phyloP scores from a whole-genome alignment of 2,329 filamentous ascomycete species.

The Trichoderma oligosporum region DNA sequence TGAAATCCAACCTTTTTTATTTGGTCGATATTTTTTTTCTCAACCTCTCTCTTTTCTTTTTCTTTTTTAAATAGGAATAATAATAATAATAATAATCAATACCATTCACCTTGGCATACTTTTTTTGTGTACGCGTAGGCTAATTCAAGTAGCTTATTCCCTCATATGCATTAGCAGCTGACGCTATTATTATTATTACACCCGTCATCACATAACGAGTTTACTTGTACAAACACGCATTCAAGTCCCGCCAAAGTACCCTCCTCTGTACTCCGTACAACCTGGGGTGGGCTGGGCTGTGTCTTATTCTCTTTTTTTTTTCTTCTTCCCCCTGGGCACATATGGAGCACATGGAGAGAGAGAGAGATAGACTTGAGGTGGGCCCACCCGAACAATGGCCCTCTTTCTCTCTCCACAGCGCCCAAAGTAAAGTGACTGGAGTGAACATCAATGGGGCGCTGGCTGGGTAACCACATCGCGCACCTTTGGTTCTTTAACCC shows the following conservation, averaged over 20 bases:
- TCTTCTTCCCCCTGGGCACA: not conserved
- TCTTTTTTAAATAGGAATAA: too few relatives aligned
- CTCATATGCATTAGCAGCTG: slow-evolving; percentile 7
- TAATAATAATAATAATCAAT: too few relatives aligned
- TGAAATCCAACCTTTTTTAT: slow-evolving; percentile 1
- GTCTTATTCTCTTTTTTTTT: not conserved
- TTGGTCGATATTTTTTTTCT: not conserved
- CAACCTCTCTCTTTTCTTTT: not conserved
- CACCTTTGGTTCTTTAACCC: not conserved
- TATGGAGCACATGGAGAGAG: slow-evolving; percentile 10
- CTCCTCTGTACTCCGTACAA: not conserved
- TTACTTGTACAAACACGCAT: not conserved
- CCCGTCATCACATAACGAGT: not conserved
- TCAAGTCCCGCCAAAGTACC: not conserved
- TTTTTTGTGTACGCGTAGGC: too few relatives aligned
- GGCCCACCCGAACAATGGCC: slow-evolving; percentile 14
- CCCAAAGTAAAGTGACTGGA: not conserved
- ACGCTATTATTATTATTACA: too few relatives aligned
- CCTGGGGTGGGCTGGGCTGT: too few relatives aligned
- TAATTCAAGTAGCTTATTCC: slow-evolving; percentile 7
- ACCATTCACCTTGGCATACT: too few relatives aligned
- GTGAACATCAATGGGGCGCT: slow-evolving; percentile 9
- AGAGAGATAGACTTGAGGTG: not conserved
- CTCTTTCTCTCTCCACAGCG: slow-evolving; percentile 5
- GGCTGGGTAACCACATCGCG: slow-evolving; percentile 19